These are phyloP conservation scores for Spiraea crenata DNA, from an alignment of 331 rosid genomes.

Conservation along the genomic window DNA sequence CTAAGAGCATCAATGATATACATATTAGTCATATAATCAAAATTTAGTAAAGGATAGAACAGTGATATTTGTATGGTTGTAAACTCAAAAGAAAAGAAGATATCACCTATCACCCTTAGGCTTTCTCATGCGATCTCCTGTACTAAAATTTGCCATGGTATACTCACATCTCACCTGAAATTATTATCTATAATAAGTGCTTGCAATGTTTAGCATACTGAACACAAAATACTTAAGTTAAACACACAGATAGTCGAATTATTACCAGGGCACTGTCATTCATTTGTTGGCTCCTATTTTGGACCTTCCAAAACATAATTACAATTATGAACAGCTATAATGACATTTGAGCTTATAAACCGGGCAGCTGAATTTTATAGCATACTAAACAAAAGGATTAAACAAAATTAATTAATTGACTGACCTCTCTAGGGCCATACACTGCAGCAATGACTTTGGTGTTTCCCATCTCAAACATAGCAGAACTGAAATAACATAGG, in stretches of 20 bases:
- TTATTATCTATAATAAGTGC: neutral
- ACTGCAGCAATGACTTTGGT: conserved; percentile 90
- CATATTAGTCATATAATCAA: neutral
- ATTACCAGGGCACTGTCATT: conserved; percentile 70
- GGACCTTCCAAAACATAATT: conserved; percentile 57
- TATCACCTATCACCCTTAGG: conserved; percentile 86
- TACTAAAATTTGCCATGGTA: conserved; percentile 93
- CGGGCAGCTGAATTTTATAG: too few species aligned
- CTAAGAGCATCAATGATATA: conserved; percentile 34
- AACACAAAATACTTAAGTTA: neutral
- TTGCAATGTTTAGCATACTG: neutral
- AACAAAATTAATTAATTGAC: neutral
- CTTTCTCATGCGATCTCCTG: conserved; percentile 91
- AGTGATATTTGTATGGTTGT: neutral
- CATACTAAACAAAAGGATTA: too few species aligned
- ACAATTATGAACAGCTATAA: neutral
- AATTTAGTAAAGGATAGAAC: neutral
- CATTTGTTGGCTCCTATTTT: conserved; percentile 72
- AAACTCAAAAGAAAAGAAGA: conserved; percentile 1
- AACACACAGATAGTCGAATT: conserved; percentile 2
- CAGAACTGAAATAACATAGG: conserved; percentile 48
- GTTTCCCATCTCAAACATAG: conserved; percentile 83
- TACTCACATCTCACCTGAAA: conserved; percentile 83
- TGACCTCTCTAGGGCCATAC: conserved; percentile 95
- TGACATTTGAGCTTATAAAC: too few species aligned